phyloP scores from a whole-genome alignment of 73 alveolate genomes.

The Durusdinium trenchii region DNA sequence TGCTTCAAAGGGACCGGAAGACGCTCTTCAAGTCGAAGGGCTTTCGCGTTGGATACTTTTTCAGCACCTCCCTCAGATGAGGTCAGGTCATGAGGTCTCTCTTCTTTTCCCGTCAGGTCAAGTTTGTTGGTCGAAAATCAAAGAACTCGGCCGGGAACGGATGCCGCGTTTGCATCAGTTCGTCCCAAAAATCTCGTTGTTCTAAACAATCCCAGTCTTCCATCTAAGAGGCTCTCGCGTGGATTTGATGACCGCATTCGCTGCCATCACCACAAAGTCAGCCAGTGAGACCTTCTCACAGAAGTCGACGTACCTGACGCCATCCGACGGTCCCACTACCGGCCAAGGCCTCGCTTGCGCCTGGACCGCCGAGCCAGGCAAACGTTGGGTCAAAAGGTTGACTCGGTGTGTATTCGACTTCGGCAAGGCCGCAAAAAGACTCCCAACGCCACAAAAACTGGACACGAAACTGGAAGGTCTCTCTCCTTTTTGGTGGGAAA shows the following conservation, averaged over 20 bases:
- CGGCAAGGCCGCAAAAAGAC: no score
- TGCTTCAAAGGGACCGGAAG: not conserved
- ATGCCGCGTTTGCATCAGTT: not conserved
- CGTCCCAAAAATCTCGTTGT: not conserved
- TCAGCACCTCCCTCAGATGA: not conserved
- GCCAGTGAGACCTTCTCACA: constrained; percentile 28
- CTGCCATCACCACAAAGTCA: constrained; percentile 56
- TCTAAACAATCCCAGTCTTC: not conserved
- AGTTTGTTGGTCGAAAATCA: no score
- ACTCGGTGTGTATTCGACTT: no score
- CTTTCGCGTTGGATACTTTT: not conserved
- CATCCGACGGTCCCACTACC: not conserved
- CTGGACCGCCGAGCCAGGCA: no score
- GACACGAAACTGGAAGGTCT: no score
- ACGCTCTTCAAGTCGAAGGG: not conserved
- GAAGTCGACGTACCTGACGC: not conserved
- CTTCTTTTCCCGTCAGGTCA: not conserved
- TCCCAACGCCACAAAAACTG: no score
- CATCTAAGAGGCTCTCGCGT: constrained; percentile 30
- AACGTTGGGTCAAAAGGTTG: no score
- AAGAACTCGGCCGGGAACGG: no score
- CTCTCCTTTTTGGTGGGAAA: no score
- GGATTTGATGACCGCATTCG: not conserved
- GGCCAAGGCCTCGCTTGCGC: not conserved
- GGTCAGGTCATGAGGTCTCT: not conserved